These are phyloP conservation scores for Prototheca wickerhamii DNA, from an alignment of 163 green algal species.

Conservation along the genomic window DNA sequence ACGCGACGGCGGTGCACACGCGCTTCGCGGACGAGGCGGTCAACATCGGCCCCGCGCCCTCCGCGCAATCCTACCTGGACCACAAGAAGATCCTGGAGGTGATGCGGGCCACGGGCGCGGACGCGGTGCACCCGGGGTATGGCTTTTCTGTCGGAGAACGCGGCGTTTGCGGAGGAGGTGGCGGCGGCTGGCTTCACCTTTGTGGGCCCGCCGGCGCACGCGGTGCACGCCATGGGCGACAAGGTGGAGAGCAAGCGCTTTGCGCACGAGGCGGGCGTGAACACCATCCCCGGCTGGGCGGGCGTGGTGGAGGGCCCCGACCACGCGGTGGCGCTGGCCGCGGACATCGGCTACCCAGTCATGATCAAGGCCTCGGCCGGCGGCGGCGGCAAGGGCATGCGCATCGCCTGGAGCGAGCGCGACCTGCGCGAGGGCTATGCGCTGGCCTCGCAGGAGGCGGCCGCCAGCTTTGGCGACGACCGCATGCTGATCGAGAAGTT, in stretches of 20 bases:
- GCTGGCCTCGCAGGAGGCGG: slow-evolving; percentile 63
- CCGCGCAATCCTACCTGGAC: slow-evolving; percentile 68
- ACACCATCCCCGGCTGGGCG: slow-evolving; percentile 41
- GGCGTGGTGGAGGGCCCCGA: slow-evolving; percentile 29
- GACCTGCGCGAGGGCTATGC: slow-evolving; percentile 34
- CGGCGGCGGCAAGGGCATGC: slow-evolving; percentile 81
- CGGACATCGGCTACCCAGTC: slow-evolving; percentile 53
- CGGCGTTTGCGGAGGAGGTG: slow-evolving; percentile 24
- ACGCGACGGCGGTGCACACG: slow-evolving; percentile 41
- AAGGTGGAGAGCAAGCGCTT: slow-evolving; percentile 41
- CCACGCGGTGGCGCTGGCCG: slow-evolving; percentile 20
- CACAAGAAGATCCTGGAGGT: slow-evolving; percentile 31
- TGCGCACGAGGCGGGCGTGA: slow-evolving; percentile 31
- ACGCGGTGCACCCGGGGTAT: slow-evolving; percentile 76
- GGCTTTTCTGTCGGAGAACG: slow-evolving; percentile 36
- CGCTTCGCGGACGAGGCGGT: slow-evolving; percentile 60
- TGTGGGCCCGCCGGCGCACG: slow-evolving; percentile 23
- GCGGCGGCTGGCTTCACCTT: slow-evolving; percentile 17
- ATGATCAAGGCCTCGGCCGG: slow-evolving; percentile 92
- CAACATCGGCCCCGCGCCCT: slow-evolving; percentile 58
- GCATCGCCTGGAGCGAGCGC: slow-evolving; percentile 38
- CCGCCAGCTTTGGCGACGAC: slow-evolving; percentile 61
- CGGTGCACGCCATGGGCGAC: slow-evolving; percentile 22
- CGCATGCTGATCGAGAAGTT: slow-evolving; percentile 75
- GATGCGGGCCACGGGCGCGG: slow-evolving; percentile 41